Evolutionary conservation across 2,329 filamentous ascomycete species (phyloP), one percentile per base, ranked within the genome.

Genomic region (Phyllosticta citribraziliensis): DNA sequence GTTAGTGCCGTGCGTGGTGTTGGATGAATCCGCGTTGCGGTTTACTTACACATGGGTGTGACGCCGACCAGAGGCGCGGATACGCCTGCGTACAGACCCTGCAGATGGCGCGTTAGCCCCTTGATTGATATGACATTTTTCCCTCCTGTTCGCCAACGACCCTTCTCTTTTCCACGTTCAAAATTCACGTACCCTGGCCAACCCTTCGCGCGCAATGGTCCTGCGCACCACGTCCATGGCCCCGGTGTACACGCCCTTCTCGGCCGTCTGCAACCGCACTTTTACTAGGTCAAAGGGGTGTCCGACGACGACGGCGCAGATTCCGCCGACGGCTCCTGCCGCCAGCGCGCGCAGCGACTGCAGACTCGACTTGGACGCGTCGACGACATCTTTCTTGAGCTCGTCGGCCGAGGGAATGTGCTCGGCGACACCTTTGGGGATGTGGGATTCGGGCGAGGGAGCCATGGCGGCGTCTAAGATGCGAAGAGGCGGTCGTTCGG

Each of bases 201-300:
- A 74, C 1, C 94, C 94, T 75, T 97, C 93, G 64, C 88, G 84
- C 27, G 92, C 92, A 63, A 99, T 78, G 40, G 90, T 93, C 80
- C 88, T 96, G 74, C 83, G 82, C 65, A 97, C 91, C 1, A 97
- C 93, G 76, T 99, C 94, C 69, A 97, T 81, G 14, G 94, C 94
- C 54, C 88, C 87, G 40, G 81, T 88, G 78, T 99, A 99, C 40
- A 96, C 89, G 56, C 94, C 94, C 75, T 86, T 88, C 77, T 97
- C 92, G 40, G 94, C 91, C 2, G 94, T 99, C 80, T 99, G 94
- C 74, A 99, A 80, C 63, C 94, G 89, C 66, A 99, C 94, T 79
- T 99, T 99, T 74, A 97, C 93, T 68, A 99, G 82, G 74, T 99
- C 94, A 73, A 99, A 99, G 10, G 94, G 94, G 75, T 99, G 94